These are phyloP conservation scores for Podosphaera xanthii DNA, from an alignment of 2,329 filamentous ascomycete genomes.

Conservation along the genomic window DNA sequence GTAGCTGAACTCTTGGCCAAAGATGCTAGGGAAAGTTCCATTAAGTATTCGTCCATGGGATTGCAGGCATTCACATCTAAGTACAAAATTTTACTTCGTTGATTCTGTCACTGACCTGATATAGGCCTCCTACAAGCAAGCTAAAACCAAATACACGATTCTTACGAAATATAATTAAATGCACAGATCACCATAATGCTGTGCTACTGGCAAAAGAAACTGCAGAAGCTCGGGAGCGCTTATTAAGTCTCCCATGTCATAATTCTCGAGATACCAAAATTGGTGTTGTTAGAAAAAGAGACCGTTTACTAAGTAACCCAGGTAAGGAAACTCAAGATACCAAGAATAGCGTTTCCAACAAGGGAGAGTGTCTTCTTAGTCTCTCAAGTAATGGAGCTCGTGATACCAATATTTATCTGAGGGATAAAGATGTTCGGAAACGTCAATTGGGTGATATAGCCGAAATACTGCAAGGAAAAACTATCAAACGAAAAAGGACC, in stretches of 20 bases:
- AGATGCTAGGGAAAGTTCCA: slow-evolving; percentile 52
- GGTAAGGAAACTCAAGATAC: background rate
- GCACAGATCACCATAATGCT: slow-evolving; percentile 75
- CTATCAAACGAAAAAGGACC: slow-evolving; percentile 10
- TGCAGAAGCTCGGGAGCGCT: slow-evolving; percentile 49
- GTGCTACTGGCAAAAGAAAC: slow-evolving; percentile 66
- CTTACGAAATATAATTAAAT: slow-evolving; percentile 65
- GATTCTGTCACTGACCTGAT: slow-evolving; percentile 2
- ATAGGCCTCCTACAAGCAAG: slow-evolving; percentile 28
- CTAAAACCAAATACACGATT: slow-evolving; percentile 87
- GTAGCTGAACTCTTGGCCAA: slow-evolving; percentile 57
- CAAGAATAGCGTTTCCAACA: background rate
- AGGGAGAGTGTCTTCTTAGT: background rate
- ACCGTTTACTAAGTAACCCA: background rate
- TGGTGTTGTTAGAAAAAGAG: background rate
- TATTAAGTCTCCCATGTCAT: slow-evolving; percentile 31
- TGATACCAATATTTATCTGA: slow-evolving; percentile 17
- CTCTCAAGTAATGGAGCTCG: background rate
- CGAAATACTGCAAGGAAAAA: slow-evolving; percentile 27
- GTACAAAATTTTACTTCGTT: slow-evolving; percentile 4
- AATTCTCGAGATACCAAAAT: slow-evolving; percentile 5
- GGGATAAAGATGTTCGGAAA: slow-evolving; percentile 27
- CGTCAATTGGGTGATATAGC: slow-evolving; percentile 38
- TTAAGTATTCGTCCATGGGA: slow-evolving; percentile 54
- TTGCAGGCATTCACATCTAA: slow-evolving; percentile 36